phyloP scores from a whole-genome alignment of 2,329 filamentous ascomycete species.

The Aspergillus glaucus region DNA sequence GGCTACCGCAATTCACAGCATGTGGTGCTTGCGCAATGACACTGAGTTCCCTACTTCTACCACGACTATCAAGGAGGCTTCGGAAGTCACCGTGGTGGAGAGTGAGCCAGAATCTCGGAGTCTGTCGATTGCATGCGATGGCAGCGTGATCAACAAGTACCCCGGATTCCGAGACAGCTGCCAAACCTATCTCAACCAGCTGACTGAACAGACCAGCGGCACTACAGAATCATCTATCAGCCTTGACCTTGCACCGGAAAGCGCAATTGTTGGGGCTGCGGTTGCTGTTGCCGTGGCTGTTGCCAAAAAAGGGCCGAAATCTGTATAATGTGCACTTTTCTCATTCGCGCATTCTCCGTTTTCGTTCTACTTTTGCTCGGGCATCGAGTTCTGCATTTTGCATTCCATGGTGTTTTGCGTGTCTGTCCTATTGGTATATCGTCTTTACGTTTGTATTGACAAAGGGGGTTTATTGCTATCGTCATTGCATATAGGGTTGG shows the following conservation, averaged over 20 bases:
- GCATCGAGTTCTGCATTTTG: no score
- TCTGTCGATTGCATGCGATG: conserved; percentile 46
- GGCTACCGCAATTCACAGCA: conserved; percentile 57
- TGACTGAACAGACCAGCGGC: conserved; percentile 26
- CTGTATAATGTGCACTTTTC: background rate
- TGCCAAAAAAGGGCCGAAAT: conserved; percentile 15
- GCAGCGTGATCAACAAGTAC: conserved; percentile 49
- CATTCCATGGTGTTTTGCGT: no score
- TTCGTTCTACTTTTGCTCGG: background rate
- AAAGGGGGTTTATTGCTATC: no score
- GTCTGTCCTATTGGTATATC: no score
- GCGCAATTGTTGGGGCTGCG: conserved; percentile 41
- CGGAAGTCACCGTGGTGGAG: conserved; percentile 31
- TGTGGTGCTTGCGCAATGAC: conserved; percentile 52
- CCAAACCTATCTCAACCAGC: conserved; percentile 38
- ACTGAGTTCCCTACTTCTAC: conserved; percentile 36
- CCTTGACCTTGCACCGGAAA: conserved; percentile 38
- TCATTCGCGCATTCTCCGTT: background rate
- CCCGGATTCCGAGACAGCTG: conserved; percentile 42
- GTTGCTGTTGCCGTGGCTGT: conserved; percentile 42
- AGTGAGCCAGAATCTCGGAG: conserved; percentile 24
- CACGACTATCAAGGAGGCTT: conserved; percentile 19
- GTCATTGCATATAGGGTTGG: no score
- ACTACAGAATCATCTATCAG: conserved; percentile 24
- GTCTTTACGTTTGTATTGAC: no score